Conservation (phyloP, 345 rosid genomes). For the Odontarrhena argentea region DNA sequence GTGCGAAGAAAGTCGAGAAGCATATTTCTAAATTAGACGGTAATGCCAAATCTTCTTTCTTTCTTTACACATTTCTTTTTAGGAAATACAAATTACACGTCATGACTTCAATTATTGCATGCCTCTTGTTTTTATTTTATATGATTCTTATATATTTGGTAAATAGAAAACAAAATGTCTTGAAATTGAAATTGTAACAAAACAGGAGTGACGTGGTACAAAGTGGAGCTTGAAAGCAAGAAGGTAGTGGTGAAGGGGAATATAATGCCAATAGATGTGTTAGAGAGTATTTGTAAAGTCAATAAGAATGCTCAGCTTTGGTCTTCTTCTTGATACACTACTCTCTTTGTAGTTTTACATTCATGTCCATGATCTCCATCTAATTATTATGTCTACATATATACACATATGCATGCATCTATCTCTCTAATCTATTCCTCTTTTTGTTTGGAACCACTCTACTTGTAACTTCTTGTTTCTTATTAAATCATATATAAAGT, state of each 20-base stretch:
- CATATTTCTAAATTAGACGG: slow-evolving; percentile 87
- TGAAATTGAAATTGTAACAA: slow-evolving; percentile 14
- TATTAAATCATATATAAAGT: slow-evolving; percentile 1
- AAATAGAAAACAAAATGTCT: slow-evolving; percentile 17
- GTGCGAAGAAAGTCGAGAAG: slow-evolving; percentile 89
- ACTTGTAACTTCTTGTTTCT: slow-evolving; percentile 27
- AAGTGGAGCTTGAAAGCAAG: slow-evolving; percentile 89
- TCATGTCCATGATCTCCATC: slow-evolving; percentile 31
- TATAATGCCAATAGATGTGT: slow-evolving; percentile 69
- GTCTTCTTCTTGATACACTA: slow-evolving; percentile 40
- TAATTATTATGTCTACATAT: slow-evolving; percentile 27
- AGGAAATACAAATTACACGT: slow-evolving; percentile 26
- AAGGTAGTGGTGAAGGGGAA: slow-evolving; percentile 85
- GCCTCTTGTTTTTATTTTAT: slow-evolving; percentile 3
- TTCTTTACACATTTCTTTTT: slow-evolving; percentile 24
- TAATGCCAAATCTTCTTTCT: slow-evolving; percentile 42
- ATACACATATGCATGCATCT: slow-evolving; percentile 36
- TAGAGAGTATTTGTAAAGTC: slow-evolving; percentile 76
- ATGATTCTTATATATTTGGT: not conserved
- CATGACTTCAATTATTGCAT: slow-evolving; percentile 28
- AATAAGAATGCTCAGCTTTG: slow-evolving; percentile 78
- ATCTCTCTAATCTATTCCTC: slow-evolving; percentile 18
- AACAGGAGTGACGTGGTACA: slow-evolving; percentile 88
- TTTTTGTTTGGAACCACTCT: slow-evolving; percentile 1
- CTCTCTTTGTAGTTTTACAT: slow-evolving; percentile 27